A percentile compares a stretch with the other conserved stretches of the same genome.
phyloP scores from a whole-genome alignment of 768 basidiomycete species.

The Rhodotorula diobovata region DNA sequence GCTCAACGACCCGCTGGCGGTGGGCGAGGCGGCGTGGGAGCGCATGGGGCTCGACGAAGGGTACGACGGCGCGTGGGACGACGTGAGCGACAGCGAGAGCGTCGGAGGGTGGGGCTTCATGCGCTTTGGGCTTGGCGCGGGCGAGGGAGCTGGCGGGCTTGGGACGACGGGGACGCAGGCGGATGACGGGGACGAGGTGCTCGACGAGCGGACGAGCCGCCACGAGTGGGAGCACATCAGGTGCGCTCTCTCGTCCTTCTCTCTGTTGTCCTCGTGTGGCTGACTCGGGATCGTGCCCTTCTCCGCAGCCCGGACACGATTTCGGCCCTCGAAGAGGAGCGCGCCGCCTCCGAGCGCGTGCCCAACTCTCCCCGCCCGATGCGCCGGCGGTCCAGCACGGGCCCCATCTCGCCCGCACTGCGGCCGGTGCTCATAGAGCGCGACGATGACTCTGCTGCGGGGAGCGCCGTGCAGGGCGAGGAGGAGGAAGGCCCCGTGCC shows the following conservation, averaged over 20 bases:
- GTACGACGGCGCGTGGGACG: conserved; percentile 63
- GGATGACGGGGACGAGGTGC: conserved; percentile 31
- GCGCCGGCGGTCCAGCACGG: conserved; percentile 36
- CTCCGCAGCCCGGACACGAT: conserved; percentile 42
- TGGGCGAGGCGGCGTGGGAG: conserved; percentile 62
- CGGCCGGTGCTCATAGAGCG: conserved; percentile 41
- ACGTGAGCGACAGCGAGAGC: conserved; percentile 86
- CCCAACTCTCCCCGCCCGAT: conserved; percentile 37
- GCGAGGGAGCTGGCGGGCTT: conserved; percentile 45
- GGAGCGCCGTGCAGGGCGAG: background rate
- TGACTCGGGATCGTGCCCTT: background rate
- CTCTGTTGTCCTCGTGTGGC: background rate
- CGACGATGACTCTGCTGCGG: conserved; percentile 30
- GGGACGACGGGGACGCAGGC: conserved; percentile 2
- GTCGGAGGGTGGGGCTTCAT: conserved; percentile 75
- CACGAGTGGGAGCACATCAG: conserved; percentile 43
- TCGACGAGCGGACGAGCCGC: conserved; percentile 23
- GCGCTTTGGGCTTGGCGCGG: conserved; percentile 56
- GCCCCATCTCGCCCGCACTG: conserved; percentile 41
- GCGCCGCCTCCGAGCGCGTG: conserved; percentile 17
- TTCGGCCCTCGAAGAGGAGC: conserved; percentile 42
- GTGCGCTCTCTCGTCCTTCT: conserved; percentile 19
- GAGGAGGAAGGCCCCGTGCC: conserved; percentile 33
- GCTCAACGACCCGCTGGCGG: conserved; percentile 28
- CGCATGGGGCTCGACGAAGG: conserved; percentile 56